Evolutionary conservation across 2,329 filamentous ascomycete genomes (phyloP).

Genomic region (Scopulariopsis brevicaulis): DNA sequence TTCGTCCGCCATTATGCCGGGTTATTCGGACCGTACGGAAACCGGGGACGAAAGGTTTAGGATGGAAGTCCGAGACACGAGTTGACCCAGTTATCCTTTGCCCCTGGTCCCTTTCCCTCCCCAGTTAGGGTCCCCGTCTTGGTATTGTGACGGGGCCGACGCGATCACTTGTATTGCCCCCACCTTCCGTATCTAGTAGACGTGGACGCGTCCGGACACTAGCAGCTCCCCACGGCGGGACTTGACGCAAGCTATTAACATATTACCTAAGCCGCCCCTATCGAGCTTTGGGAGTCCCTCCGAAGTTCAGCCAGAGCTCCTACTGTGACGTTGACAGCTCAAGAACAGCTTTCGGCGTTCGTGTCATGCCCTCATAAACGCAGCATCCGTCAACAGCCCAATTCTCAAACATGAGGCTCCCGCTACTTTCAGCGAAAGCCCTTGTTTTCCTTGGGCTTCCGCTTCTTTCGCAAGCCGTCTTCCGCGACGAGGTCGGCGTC

Average conservation of each 20-base stretch:
- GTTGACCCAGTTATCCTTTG: too few relatives aligned
- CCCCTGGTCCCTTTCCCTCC: neutral
- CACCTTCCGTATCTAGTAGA: neutral
- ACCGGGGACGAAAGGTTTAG: neutral
- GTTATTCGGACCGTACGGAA: neutral
- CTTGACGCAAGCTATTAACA: neutral
- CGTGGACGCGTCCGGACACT: too few relatives aligned
- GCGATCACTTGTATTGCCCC: neutral
- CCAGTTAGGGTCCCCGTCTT: neutral
- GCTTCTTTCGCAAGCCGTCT: conserved; percentile 51
- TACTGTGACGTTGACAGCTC: conserved; percentile 1
- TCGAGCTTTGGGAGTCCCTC: neutral
- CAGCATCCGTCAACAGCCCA: neutral
- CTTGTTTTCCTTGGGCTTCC: conserved; percentile 23
- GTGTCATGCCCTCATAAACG: conserved; percentile 1
- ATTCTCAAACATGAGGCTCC: conserved; percentile 9
- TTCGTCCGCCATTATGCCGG: conserved; percentile 23
- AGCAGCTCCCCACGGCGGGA: neutral
- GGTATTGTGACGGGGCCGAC: neutral
- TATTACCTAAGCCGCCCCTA: neutral
- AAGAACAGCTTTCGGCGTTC: conserved; percentile 1
- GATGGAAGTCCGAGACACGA: neutral
- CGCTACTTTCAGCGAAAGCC: conserved; percentile 8
- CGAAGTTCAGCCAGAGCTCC: neutral
- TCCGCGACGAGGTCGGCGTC: conserved; percentile 80